Percentiles rank a stretch among this genome's conserved stretches.
phyloP scores from a whole-genome alignment of 2,329 filamentous ascomycete species.

The Taxawa tesnikishii region DNA sequence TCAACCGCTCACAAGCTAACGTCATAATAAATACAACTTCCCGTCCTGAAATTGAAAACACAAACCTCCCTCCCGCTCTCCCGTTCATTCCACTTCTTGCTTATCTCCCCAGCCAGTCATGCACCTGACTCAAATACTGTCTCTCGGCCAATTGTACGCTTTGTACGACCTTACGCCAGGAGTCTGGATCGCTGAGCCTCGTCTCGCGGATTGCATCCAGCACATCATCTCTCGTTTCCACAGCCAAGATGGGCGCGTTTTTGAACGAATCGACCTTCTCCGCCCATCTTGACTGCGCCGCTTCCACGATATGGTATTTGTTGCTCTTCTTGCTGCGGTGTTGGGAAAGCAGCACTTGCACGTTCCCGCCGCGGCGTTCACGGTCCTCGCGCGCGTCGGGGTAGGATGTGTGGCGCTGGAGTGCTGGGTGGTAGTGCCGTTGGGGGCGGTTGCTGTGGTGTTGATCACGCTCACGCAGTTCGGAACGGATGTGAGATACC shows the following conservation, averaged over 20 bases:
- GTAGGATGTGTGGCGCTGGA: constrained; percentile 25
- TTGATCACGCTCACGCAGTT: constrained; percentile 68
- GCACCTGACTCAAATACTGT: constrained; percentile 71
- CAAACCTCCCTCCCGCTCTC: constrained; percentile 59
- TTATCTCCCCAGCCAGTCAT: constrained; percentile 60
- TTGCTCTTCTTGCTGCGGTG: constrained; percentile 88
- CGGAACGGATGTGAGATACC: constrained; percentile 65
- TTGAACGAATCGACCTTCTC: constrained; percentile 59
- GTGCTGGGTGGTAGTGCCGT: constrained; percentile 16
- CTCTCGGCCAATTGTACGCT: constrained; percentile 63
- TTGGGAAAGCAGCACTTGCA: constrained; percentile 71
- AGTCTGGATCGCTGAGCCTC: constrained; percentile 64
- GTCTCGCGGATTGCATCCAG: constrained; percentile 67
- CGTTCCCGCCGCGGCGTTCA: constrained; percentile 48
- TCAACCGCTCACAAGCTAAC: constrained; percentile 39
- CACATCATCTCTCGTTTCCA: constrained; percentile 77
- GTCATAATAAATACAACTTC: constrained; percentile 77
- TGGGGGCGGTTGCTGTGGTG: constrained; percentile 38
- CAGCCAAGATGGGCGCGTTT: constrained; percentile 69
- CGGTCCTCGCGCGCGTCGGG: constrained; percentile 26
- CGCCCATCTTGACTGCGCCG: constrained; percentile 45
- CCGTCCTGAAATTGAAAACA: constrained; percentile 83
- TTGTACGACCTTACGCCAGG: constrained; percentile 73
- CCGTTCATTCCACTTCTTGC: constrained; percentile 31
- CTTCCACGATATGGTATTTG: constrained; percentile 72